Percentiles rank a stretch among this genome's conserved stretches.
phyloP scores from a whole-genome alignment of 148 eudicot genomes.

The Cornus florida region DNA sequence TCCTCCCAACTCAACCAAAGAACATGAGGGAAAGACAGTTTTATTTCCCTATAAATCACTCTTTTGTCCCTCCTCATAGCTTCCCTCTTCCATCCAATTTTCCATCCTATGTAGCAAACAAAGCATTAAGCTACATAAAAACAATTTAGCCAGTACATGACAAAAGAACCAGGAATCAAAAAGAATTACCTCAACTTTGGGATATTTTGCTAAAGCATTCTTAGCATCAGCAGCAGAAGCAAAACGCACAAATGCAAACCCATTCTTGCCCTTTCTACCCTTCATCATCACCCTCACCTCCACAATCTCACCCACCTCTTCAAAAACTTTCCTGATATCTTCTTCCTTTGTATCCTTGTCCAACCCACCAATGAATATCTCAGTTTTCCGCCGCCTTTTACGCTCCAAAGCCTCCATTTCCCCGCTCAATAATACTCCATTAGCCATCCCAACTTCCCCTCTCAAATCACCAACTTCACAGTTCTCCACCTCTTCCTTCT shows the following conservation, averaged over 20 bases:
- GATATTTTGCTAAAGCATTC: slow-evolving; percentile 46
- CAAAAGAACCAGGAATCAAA: background rate
- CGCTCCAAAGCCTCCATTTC: slow-evolving; percentile 67
- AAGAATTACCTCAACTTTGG: slow-evolving; percentile 52
- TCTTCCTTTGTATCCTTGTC: slow-evolving; percentile 55
- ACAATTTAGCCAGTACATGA: background rate
- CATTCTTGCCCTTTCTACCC: slow-evolving; percentile 42
- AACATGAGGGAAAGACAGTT: too few species aligned
- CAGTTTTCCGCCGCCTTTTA: slow-evolving; percentile 51
- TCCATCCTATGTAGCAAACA: too few species aligned
- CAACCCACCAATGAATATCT: slow-evolving; percentile 67
- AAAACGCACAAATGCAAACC: slow-evolving; percentile 60
- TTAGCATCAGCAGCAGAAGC: slow-evolving; percentile 60
- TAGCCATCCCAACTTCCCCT: slow-evolving; percentile 18
- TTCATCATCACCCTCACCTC: slow-evolving; percentile 46
- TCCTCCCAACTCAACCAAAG: too few species aligned
- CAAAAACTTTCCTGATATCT: slow-evolving; percentile 58
- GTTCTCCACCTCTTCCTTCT: slow-evolving; percentile 20
- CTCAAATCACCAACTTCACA: slow-evolving; percentile 19
- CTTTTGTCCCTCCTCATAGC: too few species aligned
- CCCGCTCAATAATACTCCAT: slow-evolving; percentile 35
- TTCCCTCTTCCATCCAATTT: too few species aligned
- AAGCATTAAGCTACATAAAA: background rate
- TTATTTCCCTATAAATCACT: too few species aligned
- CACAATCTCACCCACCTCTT: slow-evolving; percentile 47